A percentile compares a stretch with the other conserved stretches of the same genome.
Conservation (phyloP, 2,329 filamentous ascomycete genomes). For the Fusarium concolor region DNA sequence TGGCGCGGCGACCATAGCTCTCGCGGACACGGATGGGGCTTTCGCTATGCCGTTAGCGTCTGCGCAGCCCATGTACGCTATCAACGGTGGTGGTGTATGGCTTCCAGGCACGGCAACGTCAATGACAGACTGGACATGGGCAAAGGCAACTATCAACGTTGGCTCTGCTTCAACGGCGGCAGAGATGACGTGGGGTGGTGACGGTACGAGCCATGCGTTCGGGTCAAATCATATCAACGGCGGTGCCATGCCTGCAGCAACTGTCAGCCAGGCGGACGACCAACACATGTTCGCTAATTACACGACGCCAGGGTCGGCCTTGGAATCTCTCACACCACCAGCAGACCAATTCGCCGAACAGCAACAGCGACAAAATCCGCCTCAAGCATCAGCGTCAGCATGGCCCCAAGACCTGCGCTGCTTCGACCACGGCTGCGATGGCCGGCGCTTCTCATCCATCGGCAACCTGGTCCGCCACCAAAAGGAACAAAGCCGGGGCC, state of each 20-base stretch:
- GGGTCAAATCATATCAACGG: conserved; percentile 8
- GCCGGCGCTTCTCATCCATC: conserved; percentile 12
- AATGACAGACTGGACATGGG: conserved; percentile 11
- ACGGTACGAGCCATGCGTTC: conserved; percentile 6
- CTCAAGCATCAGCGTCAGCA: conserved; percentile 8
- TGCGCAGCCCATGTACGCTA: conserved; percentile 2
- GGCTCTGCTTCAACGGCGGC: no score
- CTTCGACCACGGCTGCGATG: conserved; percentile 9
- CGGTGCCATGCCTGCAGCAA: conserved; percentile 5
- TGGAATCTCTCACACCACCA: conserved; percentile 5
- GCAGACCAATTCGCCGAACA: conserved; percentile 6
- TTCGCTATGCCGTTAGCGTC: conserved; percentile 9
- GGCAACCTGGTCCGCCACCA: conserved; percentile 12
- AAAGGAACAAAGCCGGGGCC: conserved; percentile 6
- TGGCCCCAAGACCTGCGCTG: conserved; percentile 10
- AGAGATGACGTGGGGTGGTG: conserved; percentile 3
- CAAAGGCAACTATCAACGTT: no score
- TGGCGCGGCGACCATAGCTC: conserved; percentile 10
- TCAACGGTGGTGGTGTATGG: conserved; percentile 3
- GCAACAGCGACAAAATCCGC: conserved; percentile 3
- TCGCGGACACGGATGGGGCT: neutral
- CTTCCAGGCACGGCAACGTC: conserved; percentile 1
- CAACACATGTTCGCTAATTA: conserved; percentile 8
- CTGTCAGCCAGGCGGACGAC: conserved; percentile 2
- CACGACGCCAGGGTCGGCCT: conserved; percentile 1